Evolutionary conservation across 495 filamentous ascomycete species (phyloP).

Genomic region (Parmelia sp.): DNA sequence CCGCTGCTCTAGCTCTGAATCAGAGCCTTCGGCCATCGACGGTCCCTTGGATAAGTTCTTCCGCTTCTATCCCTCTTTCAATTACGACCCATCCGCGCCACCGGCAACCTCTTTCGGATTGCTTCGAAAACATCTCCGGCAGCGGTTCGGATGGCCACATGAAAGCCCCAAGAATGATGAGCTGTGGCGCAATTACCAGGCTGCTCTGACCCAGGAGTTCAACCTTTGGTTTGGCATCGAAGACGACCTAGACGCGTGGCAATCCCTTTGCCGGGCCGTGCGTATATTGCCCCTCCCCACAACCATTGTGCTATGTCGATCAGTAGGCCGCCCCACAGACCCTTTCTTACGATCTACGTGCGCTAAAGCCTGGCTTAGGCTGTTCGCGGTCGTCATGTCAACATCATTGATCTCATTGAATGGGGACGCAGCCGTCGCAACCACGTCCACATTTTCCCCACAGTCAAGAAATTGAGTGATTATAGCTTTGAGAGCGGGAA

Average conservation of each 20-base stretch:
- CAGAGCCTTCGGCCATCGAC: conserved; percentile 11
- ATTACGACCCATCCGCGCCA: conserved; percentile 12
- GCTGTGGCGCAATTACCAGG: conserved; percentile 23
- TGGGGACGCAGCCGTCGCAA: conserved; percentile 20
- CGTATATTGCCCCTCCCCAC: conserved; percentile 23
- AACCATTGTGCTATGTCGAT: conserved; percentile 23
- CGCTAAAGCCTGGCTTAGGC: conserved; percentile 11
- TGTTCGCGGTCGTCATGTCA: conserved; percentile 19
- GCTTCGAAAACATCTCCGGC: conserved; percentile 10
- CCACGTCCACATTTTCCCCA: conserved; percentile 20
- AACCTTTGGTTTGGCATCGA: conserved; percentile 28
- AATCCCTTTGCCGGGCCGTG: conserved; percentile 29
- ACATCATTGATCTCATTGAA: conserved; percentile 28
- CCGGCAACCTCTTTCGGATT: conserved; percentile 11
- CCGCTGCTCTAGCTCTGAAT: conserved; percentile 10
- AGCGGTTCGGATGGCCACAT: conserved; percentile 1
- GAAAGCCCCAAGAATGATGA: conserved; percentile 11
- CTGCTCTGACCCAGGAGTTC: conserved; percentile 24
- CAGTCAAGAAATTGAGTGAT: conserved; percentile 19
- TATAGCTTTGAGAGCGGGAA: conserved; percentile 21
- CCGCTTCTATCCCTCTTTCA: conserved; percentile 6
- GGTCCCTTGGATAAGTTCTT: conserved; percentile 13
- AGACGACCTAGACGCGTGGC: conserved; percentile 27
- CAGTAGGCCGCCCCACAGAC: conserved; percentile 13
- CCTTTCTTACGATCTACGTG: conserved; percentile 11